Percentiles rank a stretch among this genome's conserved stretches.
These are phyloP conservation scores for Sicyos edulis DNA, from an alignment of 306 rosid species.

Conservation along the genomic window DNA sequence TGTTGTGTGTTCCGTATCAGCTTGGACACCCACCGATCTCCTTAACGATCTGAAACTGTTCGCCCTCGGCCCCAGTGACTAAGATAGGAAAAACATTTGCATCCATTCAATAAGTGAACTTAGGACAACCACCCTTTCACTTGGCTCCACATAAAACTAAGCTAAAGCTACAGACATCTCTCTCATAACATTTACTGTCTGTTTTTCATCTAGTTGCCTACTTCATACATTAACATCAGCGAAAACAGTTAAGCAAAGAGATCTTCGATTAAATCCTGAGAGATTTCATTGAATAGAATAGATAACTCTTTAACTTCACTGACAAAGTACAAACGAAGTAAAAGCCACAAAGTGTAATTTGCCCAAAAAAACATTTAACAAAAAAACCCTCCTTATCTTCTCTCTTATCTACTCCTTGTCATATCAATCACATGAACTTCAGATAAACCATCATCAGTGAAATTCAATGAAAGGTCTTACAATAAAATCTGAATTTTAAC, in stretches of 20 bases:
- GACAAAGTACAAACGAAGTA: not conserved
- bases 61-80: constrained; percentile 77
- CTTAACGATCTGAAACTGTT: constrained; percentile 70
- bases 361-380: not conserved
- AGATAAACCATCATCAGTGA: not conserved
- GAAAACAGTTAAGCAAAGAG: not conserved
- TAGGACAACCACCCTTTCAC: not conserved
- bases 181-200: constrained; percentile 6
- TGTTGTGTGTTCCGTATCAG: constrained; percentile 73
- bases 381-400: not conserved
- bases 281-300: not conserved
- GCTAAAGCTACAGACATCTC: constrained; percentile 6
- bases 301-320: not conserved
- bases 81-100: constrained; percentile 17
- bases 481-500: not conserved
- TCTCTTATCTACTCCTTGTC: constrained; percentile 13
- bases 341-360: not conserved
- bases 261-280: not conserved
- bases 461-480: not conserved
- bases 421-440: not conserved
- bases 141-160: constrained; percentile 11
- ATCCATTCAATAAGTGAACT: constrained; percentile 5
- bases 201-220: not conserved
- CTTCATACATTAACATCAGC: not conserved
- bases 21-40: constrained; percentile 80